Percentiles rank a stretch among this genome's conserved stretches.
These are phyloP conservation scores for Penicillium salamii DNA, from an alignment of 495 filamentous ascomycete genomes.

Conservation along the genomic window DNA sequence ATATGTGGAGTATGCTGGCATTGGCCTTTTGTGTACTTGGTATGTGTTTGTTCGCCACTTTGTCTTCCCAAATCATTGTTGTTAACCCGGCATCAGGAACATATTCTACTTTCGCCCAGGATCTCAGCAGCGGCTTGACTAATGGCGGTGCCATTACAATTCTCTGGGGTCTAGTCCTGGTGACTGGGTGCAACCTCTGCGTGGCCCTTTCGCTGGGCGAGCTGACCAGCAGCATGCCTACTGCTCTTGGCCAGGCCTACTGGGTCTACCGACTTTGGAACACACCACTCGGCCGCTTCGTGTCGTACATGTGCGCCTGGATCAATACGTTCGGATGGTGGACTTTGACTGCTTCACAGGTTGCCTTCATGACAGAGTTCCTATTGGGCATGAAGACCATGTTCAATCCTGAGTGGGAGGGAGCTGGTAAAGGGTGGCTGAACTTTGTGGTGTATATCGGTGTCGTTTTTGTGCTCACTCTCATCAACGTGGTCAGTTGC, in stretches of 20 bases:
- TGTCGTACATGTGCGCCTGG: slow-evolving; percentile 50
- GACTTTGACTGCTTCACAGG: slow-evolving; percentile 46
- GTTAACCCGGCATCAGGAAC: slow-evolving; percentile 26
- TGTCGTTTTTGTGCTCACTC: slow-evolving; percentile 35
- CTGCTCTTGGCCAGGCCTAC: slow-evolving; percentile 47
- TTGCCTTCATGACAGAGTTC: slow-evolving; percentile 50
- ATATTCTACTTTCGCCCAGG: slow-evolving; percentile 48
- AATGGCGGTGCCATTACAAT: slow-evolving; percentile 48
- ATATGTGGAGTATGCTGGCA: slow-evolving; percentile 46
- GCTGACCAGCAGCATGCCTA: slow-evolving; percentile 48
- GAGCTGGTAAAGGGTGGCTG: slow-evolving; percentile 39
- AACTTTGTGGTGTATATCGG: slow-evolving; percentile 46
- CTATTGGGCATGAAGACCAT: slow-evolving; percentile 47
- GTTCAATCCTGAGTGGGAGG: slow-evolving; percentile 40
- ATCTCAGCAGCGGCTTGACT: slow-evolving; percentile 42
- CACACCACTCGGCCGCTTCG: slow-evolving; percentile 36
- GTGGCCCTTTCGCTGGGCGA: slow-evolving; percentile 49
- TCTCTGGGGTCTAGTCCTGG: slow-evolving; percentile 49
- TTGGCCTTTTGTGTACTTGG: slow-evolving; percentile 48
- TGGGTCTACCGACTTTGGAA: slow-evolving; percentile 45
- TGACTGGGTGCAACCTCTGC: slow-evolving; percentile 46
- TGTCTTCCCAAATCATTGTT: background rate
- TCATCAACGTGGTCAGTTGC: slow-evolving; percentile 45
- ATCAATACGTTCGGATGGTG: slow-evolving; percentile 53
- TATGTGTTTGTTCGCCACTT: slow-evolving; percentile 6